These are phyloP conservation scores for Penicillium odoratum DNA, from an alignment of 495 filamentous ascomycete species.

Conservation along the genomic window DNA sequence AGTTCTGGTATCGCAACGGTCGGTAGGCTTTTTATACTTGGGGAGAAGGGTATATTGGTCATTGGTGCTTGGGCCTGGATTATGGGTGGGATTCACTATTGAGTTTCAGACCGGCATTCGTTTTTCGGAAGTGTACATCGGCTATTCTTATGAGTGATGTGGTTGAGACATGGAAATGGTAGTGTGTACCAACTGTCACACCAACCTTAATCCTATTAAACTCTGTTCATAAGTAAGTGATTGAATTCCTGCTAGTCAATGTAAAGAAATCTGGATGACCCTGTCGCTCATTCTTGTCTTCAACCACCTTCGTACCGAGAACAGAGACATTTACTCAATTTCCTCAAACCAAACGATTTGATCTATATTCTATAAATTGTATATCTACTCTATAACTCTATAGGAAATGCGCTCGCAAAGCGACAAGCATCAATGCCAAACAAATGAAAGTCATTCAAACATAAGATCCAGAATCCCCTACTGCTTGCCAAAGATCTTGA, in stretches of 20 bases:
- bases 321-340: no score
- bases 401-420: neutral
- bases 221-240: no score
- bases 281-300: no score
- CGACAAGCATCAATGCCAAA: constrained; percentile 6
- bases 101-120: neutral
- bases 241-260: no score
- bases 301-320: no score
- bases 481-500: constrained; percentile 27
- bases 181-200: no score
- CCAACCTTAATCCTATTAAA: no score
- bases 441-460: constrained; percentile 5
- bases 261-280: no score
- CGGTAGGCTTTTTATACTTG: neutral
- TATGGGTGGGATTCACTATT: neutral
- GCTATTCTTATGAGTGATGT: neutral
- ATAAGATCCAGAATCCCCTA: constrained; percentile 10
- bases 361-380: no score
- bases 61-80: neutral
- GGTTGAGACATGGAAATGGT: neutral
- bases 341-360: no score
- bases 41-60: neutral
- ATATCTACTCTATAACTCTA: neutral
- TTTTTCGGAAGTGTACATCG: neutral
- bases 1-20: constrained; percentile 61